Base-by-base conservation (phyloP, 2,329 filamentous ascomycete species). In the Colletotrichum liriopes region DNA sequence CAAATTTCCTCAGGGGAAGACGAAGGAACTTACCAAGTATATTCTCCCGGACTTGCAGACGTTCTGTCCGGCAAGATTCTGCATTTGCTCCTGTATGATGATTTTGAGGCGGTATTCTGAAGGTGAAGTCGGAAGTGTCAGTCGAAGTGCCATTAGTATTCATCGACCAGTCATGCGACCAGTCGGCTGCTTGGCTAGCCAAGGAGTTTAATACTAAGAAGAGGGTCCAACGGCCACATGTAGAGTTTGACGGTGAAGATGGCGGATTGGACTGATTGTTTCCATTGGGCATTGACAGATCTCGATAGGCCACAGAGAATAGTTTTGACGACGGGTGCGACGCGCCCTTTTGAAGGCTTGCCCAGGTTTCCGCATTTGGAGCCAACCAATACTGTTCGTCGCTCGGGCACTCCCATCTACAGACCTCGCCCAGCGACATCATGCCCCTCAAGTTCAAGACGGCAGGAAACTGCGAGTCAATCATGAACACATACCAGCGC, bases 401-500 rank as follows among this genome's bases (percentile, higher is more conserved):
- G n/a, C 67, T 41, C 9, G 67, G 67, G 29, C 41, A 58, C 6
- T 65, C n/a, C 67, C 67, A 70, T 20, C 43, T 51, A 43, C 39
- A 35, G 3, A 65, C 39, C 35, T 70, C 67, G 9, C 61, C 41
- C 20, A 45, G 39, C 9, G 52, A 70, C n/a, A 70, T 52, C 52
- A 54, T 70, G 3, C 61, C 37, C 20, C 61, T 58, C 61, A 70
- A 45, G 51, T 70, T 65, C 51, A 70, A 23, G 7, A 65, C 47
- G 37, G 35, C 52, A 3, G 67, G 61, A 12, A 70, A 70, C 45
- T 70, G 67, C 14, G 41, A 52, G 29, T 70, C 67, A 3, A 70
- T 32, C 61, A 65, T 59, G 61, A 65, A 70, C 12, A 70, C 67
- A 23, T 58, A 70, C 67, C 67, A 70, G 18, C 60, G 26, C 45